Evolutionary conservation across 495 filamentous ascomycete species (phyloP).

Genomic region (Mycothermus thermophilus): DNA sequence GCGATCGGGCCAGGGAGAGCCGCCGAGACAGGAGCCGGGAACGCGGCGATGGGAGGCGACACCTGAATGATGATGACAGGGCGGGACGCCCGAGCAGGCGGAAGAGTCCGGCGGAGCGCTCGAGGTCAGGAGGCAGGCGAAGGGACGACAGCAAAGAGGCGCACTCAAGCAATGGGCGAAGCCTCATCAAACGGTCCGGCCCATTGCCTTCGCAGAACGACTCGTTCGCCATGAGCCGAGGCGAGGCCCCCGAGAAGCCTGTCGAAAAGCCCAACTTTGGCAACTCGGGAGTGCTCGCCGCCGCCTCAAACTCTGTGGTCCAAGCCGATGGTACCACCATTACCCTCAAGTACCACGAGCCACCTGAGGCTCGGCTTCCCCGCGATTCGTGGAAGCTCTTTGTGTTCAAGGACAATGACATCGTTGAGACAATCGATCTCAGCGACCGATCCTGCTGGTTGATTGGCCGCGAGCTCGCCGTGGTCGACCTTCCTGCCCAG

Average conservation of each 20-base stretch:
- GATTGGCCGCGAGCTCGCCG: constrained; percentile 59
- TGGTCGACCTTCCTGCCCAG: constrained; percentile 74
- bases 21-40: constrained; percentile 2
- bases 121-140: constrained; percentile 1
- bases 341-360: constrained; percentile 91
- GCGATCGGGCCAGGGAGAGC: constrained; percentile 3
- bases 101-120: constrained; percentile 3
- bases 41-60: constrained; percentile 6
- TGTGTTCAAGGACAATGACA: constrained; percentile 73
- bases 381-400: constrained; percentile 79
- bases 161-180: constrained; percentile 7
- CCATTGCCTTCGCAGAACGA: constrained; percentile 58
- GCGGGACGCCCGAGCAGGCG: constrained; percentile 3
- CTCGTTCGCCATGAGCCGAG: constrained; percentile 45
- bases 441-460: constrained; percentile 75
- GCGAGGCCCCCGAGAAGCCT: constrained; percentile 41
- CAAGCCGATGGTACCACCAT: constrained; percentile 52
- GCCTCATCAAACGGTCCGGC: constrained; percentile 29
- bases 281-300: constrained; percentile 67
- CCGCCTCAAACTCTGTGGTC: constrained; percentile 70
- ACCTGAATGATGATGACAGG: constrained; percentile 3
- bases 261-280: constrained; percentile 84
- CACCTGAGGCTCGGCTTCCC: constrained; percentile 73
- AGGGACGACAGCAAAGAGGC: constrained; percentile 8
- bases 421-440: constrained; percentile 69